Evolutionary conservation across 1,284 basidiomycete species (phyloP).

Genomic region (Apiotrichum akiyoshidainum): DNA sequence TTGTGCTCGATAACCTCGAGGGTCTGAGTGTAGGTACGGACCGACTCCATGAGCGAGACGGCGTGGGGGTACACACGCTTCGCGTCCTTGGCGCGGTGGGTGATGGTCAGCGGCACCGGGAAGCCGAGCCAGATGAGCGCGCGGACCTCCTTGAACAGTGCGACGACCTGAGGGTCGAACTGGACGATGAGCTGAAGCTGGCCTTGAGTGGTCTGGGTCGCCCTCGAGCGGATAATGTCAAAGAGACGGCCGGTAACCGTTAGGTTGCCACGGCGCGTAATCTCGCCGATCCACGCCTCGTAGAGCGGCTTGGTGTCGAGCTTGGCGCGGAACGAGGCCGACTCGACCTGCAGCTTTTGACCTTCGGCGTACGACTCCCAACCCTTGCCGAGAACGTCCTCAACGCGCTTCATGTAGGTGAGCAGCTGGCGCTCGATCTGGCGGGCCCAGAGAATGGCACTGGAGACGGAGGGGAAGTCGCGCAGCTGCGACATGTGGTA

Average conservation of each 20-base stretch:
- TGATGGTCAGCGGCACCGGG: slow-evolving; percentile 88
- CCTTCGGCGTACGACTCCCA: slow-evolving; percentile 99
- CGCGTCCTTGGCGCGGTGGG: slow-evolving; percentile 95
- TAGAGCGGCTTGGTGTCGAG: slow-evolving; percentile 90
- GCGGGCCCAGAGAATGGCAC: slow-evolving; percentile 96
- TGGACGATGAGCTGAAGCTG: slow-evolving; percentile 84
- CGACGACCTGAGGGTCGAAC: slow-evolving; percentile 97
- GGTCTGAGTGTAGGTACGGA: slow-evolving; percentile 92
- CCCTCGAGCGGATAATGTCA: slow-evolving; percentile 78
- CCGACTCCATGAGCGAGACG: slow-evolving; percentile 96
- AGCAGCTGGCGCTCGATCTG: slow-evolving; percentile 96
- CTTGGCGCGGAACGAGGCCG: slow-evolving; percentile 87
- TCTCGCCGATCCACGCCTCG: slow-evolving; percentile 94
- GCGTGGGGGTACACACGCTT: slow-evolving; percentile 98
- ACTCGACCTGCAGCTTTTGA: slow-evolving; percentile 90
- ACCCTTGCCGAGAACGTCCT: slow-evolving; percentile 95
- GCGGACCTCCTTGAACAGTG: slow-evolving; percentile 95
- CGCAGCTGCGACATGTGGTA: slow-evolving; percentile 98
- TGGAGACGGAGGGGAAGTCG: slow-evolving; percentile 92
- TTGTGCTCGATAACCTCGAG: slow-evolving; percentile 83
- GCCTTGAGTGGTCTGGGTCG: slow-evolving; percentile 59
- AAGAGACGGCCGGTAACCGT: slow-evolving; percentile 93
- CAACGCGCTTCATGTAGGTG: slow-evolving; percentile 98
- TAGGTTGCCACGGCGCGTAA: slow-evolving; percentile 74
- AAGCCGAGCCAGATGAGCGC: slow-evolving; percentile 94